Conservation (phyloP, 2,329 filamentous ascomycete genomes). For the Fonsecaea pugnacius region DNA sequence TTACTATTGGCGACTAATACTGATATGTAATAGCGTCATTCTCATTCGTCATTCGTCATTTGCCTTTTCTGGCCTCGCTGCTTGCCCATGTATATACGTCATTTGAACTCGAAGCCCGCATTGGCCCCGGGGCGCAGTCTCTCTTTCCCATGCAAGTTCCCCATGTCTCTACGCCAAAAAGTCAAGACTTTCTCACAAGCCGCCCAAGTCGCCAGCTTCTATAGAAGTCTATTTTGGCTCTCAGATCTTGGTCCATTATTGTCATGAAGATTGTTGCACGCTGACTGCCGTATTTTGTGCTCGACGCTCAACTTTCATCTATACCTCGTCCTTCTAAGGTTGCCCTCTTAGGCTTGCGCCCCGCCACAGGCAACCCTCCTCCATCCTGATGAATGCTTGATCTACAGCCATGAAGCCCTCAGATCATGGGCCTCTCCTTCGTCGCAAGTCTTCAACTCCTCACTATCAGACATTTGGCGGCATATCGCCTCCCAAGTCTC, state of each 20-base stretch:
- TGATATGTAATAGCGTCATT: not conserved
- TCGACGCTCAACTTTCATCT: not conserved
- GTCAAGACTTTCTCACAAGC: not conserved
- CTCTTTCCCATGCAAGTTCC: not conserved
- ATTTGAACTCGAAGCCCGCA: not conserved
- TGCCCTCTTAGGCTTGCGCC: not conserved
- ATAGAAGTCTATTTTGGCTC: not conserved
- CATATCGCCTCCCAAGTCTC: conserved; percentile 51
- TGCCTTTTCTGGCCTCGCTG: no score
- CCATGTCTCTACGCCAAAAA: not conserved
- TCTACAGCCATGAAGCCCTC: conserved; percentile 35
- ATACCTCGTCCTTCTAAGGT: not conserved
- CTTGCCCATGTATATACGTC: conserved; percentile 6
- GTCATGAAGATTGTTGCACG: not conserved
- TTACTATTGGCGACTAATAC: no score
- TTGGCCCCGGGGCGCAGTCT: not conserved
- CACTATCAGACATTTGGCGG: conserved; percentile 56
- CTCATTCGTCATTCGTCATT: no score
- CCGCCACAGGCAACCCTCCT: conserved; percentile 3
- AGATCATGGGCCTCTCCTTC: conserved; percentile 41
- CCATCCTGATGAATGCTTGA: conserved; percentile 16
- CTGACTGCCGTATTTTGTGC: not conserved
- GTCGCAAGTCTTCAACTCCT: conserved; percentile 50
- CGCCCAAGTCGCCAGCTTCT: not conserved
- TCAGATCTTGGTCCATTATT: not conserved